These are phyloP conservation scores for Coemansia sp. DNA, from an alignment of 192 early-diverging fungal genomes.

Conservation along the genomic window DNA sequence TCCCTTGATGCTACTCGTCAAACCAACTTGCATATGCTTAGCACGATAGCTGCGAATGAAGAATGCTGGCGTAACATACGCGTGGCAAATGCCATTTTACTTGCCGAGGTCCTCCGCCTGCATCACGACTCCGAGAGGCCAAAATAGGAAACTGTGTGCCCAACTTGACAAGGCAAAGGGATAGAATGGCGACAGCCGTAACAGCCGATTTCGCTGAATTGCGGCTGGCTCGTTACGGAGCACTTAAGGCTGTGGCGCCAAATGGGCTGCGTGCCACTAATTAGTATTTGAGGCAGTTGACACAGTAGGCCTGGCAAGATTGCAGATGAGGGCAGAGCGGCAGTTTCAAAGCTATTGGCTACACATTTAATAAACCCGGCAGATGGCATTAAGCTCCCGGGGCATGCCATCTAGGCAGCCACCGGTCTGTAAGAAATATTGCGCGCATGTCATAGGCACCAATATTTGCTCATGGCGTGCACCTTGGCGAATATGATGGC, in stretches of 20 bases:
- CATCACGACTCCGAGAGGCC: neutral
- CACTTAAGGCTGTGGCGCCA: neutral
- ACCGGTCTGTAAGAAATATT: slow-evolving; percentile 4
- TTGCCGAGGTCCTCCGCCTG: neutral
- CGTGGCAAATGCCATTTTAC: neutral
- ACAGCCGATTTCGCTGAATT: neutral
- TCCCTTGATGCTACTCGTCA: neutral
- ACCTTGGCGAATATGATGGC: slow-evolving; percentile 18
- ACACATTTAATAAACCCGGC: neutral
- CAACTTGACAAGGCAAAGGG: neutral
- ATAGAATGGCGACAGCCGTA: neutral
- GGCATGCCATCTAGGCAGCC: neutral
- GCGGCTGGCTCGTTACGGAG: neutral
- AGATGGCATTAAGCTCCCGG: neutral
- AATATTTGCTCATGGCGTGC: neutral
- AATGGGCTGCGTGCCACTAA: neutral
- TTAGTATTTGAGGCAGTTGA: neutral
- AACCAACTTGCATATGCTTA: neutral
- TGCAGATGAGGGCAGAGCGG: no score
- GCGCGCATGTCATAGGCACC: slow-evolving; percentile 8
- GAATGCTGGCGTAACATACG: neutral
- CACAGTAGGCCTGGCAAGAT: neutral
- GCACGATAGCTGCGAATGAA: neutral
- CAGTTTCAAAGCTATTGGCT: neutral
- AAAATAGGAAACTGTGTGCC: neutral